Conservation (phyloP, 805 yeast genomes). For the Yamadazyma olivae region DNA sequence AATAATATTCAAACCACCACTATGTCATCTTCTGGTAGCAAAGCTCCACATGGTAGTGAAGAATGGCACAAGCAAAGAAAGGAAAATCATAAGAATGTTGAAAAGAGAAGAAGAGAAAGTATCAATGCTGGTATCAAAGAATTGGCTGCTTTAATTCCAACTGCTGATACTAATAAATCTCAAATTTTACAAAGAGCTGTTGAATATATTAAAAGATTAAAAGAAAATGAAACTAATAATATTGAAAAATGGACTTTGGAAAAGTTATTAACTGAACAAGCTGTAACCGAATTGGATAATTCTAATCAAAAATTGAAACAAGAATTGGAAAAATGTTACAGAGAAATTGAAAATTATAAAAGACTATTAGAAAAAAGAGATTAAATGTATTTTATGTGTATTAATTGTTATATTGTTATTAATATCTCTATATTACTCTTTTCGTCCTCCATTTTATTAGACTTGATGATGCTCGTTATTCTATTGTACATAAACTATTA, state of each 20-base stretch:
- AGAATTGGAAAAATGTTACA: conserved; percentile 87
- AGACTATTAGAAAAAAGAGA: conserved; percentile 21
- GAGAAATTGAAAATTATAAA: conserved; percentile 87
- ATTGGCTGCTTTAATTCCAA: conserved; percentile 73
- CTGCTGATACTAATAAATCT: conserved; percentile 85
- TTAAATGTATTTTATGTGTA: too few species aligned
- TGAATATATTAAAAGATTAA: conserved; percentile 83
- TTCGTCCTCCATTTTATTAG: conserved; percentile 1
- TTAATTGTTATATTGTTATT: too few species aligned
- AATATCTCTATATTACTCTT: neutral
- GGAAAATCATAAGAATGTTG: conserved; percentile 94
- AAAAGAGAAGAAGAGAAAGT: conserved; percentile 84
- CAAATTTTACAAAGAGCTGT: conserved; percentile 85
- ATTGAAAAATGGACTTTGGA: conserved; percentile 95
- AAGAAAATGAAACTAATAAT: conserved; percentile 84
- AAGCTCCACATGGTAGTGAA: conserved; percentile 71
- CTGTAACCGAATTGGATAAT: conserved; percentile 77
- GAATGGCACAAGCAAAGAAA: conserved; percentile 83
- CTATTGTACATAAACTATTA: conserved; percentile 3
- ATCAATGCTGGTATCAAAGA: conserved; percentile 86
- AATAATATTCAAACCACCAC: too few species aligned
- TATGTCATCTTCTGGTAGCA: too few species aligned
- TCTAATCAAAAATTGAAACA: conserved; percentile 84
- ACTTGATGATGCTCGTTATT: conserved; percentile 14
- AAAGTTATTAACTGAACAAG: conserved; percentile 88